Conservation (phyloP, 2,329 filamentous ascomycete species). For the Cladorrhinum sp. region DNA sequence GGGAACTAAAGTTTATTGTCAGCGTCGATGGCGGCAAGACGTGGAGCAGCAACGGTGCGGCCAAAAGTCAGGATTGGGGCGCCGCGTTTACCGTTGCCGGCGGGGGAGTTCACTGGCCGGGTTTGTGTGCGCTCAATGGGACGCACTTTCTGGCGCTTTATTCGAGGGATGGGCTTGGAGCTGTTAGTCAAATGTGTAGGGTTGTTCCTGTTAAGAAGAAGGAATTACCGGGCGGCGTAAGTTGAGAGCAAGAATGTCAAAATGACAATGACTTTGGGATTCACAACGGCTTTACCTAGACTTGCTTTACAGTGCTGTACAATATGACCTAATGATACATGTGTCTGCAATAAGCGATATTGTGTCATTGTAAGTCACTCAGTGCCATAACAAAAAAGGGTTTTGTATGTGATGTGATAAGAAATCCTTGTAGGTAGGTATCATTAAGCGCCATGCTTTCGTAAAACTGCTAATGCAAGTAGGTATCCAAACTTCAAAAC, state of each 20-base stretch:
- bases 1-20: conserved; percentile 33
- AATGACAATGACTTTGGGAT: too few species aligned
- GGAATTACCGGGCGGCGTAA: too few species aligned
- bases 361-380: too few species aligned
- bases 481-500: not conserved
- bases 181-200: conserved; percentile 12
- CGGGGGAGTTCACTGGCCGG: conserved; percentile 34
- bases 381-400: too few species aligned
- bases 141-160: conserved; percentile 16
- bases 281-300: too few species aligned
- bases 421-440: too few species aligned
- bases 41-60: conserved; percentile 26
- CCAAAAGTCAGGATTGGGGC: not conserved
- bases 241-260: too few species aligned
- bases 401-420: too few species aligned
- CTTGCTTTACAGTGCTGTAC: too few species aligned
- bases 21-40: conserved; percentile 29
- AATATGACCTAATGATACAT: too few species aligned
- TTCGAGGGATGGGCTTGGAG: conserved; percentile 10
- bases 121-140: conserved; percentile 24
- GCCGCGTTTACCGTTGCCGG: conserved; percentile 27
- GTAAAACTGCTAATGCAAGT: not conserved
- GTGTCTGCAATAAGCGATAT: too few species aligned
- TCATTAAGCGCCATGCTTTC: not conserved
- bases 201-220: not conserved